A percentile compares a stretch with the other conserved stretches of the same genome.
phyloP scores from a whole-genome alignment of 1,139 yeast species.

The Hansenula anomala region DNA sequence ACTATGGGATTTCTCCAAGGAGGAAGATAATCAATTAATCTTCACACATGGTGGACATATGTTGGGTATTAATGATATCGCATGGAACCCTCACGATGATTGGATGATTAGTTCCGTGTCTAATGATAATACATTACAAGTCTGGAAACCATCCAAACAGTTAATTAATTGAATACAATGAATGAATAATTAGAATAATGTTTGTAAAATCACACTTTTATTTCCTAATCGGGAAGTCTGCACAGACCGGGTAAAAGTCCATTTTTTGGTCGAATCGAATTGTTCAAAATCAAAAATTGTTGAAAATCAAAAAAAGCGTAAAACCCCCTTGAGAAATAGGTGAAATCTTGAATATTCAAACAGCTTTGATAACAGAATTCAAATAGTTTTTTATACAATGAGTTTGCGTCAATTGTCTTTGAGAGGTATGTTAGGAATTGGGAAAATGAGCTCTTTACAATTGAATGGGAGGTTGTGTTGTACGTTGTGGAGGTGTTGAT shows the following conservation, averaged over 20 bases:
- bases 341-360: neutral
- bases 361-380: too few relatives aligned
- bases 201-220: neutral
- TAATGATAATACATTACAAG: conserved; percentile 82
- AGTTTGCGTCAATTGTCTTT: conserved; percentile 22
- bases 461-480: too few relatives aligned
- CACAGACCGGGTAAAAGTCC: neutral
- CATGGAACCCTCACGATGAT: conserved; percentile 80
- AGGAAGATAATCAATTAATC: conserved; percentile 37
- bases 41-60: conserved; percentile 91
- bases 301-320: conserved; percentile 1
- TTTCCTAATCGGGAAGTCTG: conserved; percentile 6
- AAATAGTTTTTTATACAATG: too few relatives aligned
- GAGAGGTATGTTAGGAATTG: conserved; percentile 21
- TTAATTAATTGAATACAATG: neutral
- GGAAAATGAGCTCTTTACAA: too few relatives aligned
- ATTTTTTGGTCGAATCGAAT: neutral
- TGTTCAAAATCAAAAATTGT: neutral
- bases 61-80: conserved; percentile 78
- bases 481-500: too few relatives aligned
- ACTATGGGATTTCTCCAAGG: conserved; percentile 56
- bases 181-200: too few relatives aligned
- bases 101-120: conserved; percentile 82
- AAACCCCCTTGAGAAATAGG: conserved; percentile 1
- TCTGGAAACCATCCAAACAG: conserved; percentile 46